A percentile compares a stretch with the other conserved stretches of the same genome.
These are phyloP conservation scores for Colletotrichum neosansevieriae DNA, from an alignment of 2,329 filamentous ascomycete genomes.

Conservation along the genomic window DNA sequence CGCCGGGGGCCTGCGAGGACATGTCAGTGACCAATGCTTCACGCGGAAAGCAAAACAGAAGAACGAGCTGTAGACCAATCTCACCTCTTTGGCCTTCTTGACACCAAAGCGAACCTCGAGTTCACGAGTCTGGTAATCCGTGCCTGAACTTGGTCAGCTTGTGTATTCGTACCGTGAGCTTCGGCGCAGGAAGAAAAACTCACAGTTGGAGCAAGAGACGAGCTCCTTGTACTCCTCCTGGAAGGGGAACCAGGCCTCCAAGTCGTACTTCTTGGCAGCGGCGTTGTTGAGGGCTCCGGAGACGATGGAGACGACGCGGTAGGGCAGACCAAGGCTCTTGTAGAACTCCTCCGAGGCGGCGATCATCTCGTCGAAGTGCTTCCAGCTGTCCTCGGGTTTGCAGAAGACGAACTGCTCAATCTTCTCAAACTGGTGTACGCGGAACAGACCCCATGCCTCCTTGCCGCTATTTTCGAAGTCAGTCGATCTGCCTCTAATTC, in stretches of 20 bases:
- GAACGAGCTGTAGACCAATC: neutral
- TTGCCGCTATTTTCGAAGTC: slow-evolving; percentile 60
- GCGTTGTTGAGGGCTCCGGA: slow-evolving; percentile 85
- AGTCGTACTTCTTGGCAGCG: slow-evolving; percentile 91
- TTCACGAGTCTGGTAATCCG: slow-evolving; percentile 82
- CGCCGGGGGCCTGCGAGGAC: slow-evolving; percentile 30
- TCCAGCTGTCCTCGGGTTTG: slow-evolving; percentile 91
- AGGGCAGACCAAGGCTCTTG: slow-evolving; percentile 87
- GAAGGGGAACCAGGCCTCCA: slow-evolving; percentile 97
- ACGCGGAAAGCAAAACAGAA: too few species aligned
- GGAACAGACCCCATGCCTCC: slow-evolving; percentile 98
- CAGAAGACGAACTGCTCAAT: slow-evolving; percentile 84
- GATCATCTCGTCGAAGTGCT: slow-evolving; percentile 95
- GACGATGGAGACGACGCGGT: slow-evolving; percentile 93
- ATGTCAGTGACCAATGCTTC: too few species aligned
- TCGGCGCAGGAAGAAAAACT: neutral
- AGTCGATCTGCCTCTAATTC: too few species aligned
- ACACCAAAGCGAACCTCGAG: slow-evolving; percentile 92
- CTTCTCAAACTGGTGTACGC: slow-evolving; percentile 98
- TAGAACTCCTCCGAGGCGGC: slow-evolving; percentile 93
- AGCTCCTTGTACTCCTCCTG: slow-evolving; percentile 99
- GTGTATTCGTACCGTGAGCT: slow-evolving; percentile 51
- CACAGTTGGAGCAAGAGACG: slow-evolving; percentile 95
- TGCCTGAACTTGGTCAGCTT: slow-evolving; percentile 29
- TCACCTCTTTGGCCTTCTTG: slow-evolving; percentile 65